Conservation (phyloP, 176 grass and related monocot genomes). For the Ananas comosus region DNA sequence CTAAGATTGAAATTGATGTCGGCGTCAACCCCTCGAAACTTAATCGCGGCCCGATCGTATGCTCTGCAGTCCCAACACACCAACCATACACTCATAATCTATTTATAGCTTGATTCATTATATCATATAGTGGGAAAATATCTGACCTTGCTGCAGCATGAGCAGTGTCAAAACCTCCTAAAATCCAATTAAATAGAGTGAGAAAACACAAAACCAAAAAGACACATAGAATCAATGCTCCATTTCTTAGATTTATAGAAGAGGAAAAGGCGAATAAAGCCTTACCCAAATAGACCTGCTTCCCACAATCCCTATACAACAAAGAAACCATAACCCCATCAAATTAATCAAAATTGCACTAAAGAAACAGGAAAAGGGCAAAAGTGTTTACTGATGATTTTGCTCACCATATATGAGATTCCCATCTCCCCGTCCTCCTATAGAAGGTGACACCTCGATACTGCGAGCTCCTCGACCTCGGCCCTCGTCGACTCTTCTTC, state of each 20-base stretch:
- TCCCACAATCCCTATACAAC: constrained; percentile 82
- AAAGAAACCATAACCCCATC: constrained; percentile 15
- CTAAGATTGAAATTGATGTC: constrained; percentile 92
- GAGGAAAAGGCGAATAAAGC: not conserved
- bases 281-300: constrained; percentile 95
- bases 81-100: not conserved
- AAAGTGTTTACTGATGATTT: not conserved
- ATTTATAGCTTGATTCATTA: not conserved
- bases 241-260: not conserved
- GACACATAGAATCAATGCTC: not conserved
- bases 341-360: not conserved
- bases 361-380: not conserved
- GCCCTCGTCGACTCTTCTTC: constrained; percentile 88
- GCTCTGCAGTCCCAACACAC: constrained; percentile 33
- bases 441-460: constrained; percentile 99
- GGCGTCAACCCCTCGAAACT: constrained; percentile 84
- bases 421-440: constrained; percentile 86
- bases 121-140: not conserved
- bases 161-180: constrained; percentile 96
- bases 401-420: constrained; percentile 90
- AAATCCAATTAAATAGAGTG: constrained; percentile 8
- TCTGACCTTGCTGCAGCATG: constrained; percentile 78
- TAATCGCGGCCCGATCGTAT: constrained; percentile 90
- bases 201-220: constrained; percentile 7
- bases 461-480: constrained; percentile 91